Conservation (phyloP, 306 rosid genomes). For the Inga leiocalycina region DNA sequence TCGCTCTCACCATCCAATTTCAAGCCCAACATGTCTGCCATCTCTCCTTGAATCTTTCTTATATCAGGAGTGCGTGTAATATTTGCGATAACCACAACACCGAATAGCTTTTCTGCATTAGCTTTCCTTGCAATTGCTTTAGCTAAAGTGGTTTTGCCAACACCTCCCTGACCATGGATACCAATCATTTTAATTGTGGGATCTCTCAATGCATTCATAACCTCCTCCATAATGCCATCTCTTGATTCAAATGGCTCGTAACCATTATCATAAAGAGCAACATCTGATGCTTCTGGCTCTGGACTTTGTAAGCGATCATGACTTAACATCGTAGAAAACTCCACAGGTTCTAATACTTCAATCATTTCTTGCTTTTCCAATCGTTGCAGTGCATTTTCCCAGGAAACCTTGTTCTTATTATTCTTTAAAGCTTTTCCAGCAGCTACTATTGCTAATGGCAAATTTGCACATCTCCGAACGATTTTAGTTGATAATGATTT, state of each 20-base stretch:
- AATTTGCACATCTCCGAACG: background rate
- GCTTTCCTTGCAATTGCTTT: conserved; percentile 18
- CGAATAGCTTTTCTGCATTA: background rate
- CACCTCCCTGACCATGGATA: conserved; percentile 25
- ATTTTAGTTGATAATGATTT: background rate
- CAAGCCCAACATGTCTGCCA: conserved; percentile 3
- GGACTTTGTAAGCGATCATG: background rate
- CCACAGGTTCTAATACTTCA: too few relatives aligned
- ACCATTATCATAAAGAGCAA: background rate
- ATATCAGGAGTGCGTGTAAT: background rate
- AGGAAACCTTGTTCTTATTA: background rate
- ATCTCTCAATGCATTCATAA: background rate
- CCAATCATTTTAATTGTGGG: background rate
- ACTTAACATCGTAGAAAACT: too few relatives aligned
- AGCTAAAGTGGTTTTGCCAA: conserved; percentile 35
- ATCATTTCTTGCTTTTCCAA: too few relatives aligned
- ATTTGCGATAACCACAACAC: conserved; percentile 10
- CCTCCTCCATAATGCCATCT: background rate
- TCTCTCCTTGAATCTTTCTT: conserved; percentile 28
- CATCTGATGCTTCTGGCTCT: background rate
- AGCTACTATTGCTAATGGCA: background rate
- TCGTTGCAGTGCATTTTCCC: too few relatives aligned
- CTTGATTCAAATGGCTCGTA: background rate
- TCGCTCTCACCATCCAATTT: background rate
- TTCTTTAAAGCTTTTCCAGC: conserved; percentile 1